These are phyloP conservation scores for Gaeumannomyces sp. DNA, from an alignment of 2,329 filamentous ascomycete genomes.

Conservation along the genomic window DNA sequence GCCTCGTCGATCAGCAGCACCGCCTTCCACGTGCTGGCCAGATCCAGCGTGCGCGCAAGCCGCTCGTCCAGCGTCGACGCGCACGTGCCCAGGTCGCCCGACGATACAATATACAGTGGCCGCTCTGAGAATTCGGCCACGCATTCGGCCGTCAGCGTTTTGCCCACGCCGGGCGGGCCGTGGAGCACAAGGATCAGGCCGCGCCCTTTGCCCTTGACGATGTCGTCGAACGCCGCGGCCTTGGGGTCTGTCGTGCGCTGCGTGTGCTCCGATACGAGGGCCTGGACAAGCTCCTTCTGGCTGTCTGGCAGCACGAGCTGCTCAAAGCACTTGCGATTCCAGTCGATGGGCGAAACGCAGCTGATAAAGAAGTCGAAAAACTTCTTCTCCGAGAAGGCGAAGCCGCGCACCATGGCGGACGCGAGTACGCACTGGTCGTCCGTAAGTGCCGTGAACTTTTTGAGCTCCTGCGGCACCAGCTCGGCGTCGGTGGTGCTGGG, in stretches of 20 bases:
- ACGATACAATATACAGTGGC: constrained; percentile 29
- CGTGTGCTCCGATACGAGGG: constrained; percentile 19
- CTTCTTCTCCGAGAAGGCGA: constrained; percentile 21
- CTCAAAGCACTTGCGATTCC: constrained; percentile 24
- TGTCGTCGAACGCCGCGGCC: constrained; percentile 15
- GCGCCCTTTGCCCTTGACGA: constrained; percentile 19
- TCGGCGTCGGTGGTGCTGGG: constrained; percentile 17
- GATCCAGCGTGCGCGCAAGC: constrained; percentile 21
- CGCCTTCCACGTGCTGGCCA: constrained; percentile 22
- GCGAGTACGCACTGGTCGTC: constrained; percentile 17
- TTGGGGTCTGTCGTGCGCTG: constrained; percentile 7
- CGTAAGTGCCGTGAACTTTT: constrained; percentile 12
- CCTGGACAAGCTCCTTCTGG: constrained; percentile 26
- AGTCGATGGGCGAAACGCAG: constrained; percentile 18
- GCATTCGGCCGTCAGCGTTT: constrained; percentile 33
- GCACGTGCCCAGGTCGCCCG: constrained; percentile 18
- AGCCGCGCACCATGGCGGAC: constrained; percentile 19
- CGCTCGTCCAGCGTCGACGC: constrained; percentile 29
- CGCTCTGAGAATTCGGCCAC: constrained; percentile 27
- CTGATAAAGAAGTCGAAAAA: constrained; percentile 26
- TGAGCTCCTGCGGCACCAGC: constrained; percentile 11
- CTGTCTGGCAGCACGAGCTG: constrained; percentile 24
- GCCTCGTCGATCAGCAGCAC: constrained; percentile 28
- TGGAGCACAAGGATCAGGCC: constrained; percentile 21
- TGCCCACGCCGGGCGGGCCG: constrained; percentile 29